Percentiles rank a stretch among this genome's conserved stretches.
phyloP scores from a whole-genome alignment of 176 grass and related monocot species.

The Cocos nucifera region DNA sequence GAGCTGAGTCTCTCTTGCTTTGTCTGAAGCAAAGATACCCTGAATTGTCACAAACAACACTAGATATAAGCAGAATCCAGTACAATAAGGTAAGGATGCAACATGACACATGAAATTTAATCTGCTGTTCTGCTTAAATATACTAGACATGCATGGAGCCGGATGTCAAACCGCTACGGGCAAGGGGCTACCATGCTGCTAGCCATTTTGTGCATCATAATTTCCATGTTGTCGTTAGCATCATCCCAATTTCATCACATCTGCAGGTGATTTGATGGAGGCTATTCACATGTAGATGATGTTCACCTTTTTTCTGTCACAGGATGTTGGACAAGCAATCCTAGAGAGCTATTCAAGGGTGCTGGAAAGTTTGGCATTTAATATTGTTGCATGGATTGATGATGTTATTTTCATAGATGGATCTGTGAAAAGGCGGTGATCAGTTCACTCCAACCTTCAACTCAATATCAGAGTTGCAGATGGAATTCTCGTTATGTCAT shows the following conservation, averaged over 20 bases:
- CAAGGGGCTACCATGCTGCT: too few relatives aligned
- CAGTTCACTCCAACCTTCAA: slow-evolving; percentile 10
- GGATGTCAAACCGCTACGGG: too few relatives aligned
- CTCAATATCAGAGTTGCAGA: slow-evolving; percentile 16
- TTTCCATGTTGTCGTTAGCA: too few relatives aligned
- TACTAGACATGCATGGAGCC: too few relatives aligned
- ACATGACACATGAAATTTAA: too few relatives aligned
- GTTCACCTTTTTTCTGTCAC: neutral
- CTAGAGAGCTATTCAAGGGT: slow-evolving; percentile 98
- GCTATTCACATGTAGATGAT: too few relatives aligned
- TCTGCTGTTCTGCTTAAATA: too few relatives aligned
- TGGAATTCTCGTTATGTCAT: too few relatives aligned
- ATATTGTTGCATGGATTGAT: slow-evolving; percentile 85
- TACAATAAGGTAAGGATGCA: slow-evolving; percentile 66
- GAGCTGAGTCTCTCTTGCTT: slow-evolving; percentile 70
- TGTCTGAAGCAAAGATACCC: slow-evolving; percentile 82
- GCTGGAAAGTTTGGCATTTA: slow-evolving; percentile 87
- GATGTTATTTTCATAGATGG: slow-evolving; percentile 77
- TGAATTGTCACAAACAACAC: slow-evolving; percentile 77
- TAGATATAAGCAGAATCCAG: slow-evolving; percentile 97
- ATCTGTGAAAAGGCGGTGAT: slow-evolving; percentile 35
- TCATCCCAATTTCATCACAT: too few relatives aligned
- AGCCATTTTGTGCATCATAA: too few relatives aligned
- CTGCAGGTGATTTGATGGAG: too few relatives aligned
- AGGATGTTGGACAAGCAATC: slow-evolving; percentile 95